Base-by-base conservation (phyloP, 2,329 filamentous ascomycete genomes). In the Pleurostoma richardsiae region DNA sequence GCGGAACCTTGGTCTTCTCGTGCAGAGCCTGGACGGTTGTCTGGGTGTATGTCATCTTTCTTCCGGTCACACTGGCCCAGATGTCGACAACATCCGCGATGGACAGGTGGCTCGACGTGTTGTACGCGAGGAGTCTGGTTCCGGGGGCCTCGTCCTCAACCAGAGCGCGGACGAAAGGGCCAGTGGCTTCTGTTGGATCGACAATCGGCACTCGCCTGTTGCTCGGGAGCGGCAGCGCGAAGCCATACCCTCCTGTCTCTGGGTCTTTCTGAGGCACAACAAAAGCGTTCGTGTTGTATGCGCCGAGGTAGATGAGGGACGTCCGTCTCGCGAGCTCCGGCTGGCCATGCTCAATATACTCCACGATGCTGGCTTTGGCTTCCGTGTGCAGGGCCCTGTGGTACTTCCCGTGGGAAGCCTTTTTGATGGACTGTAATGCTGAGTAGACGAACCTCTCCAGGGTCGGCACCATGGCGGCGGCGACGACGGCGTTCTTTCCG, bases 101-200 rank as follows among this genome's bases (percentile, higher is more conserved):
- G 0, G 55, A 64, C 10, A 69, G 41, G 40, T 65, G 60, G 40
- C 60, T 64, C 8, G 8, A 8, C 33, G 8, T 36, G 41, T 74
- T 66, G 46, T 71, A 74, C 1, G 71, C 74, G 1, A 74, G 52
- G 2, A 77, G 55, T 27, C 67, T 72, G 2, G 59, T 68, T 0
- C 66, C 63, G 0, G 64, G 50, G 0, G 54, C 55, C 42, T 73
- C 68, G 27, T 65, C 57, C 29, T 70, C 62, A 4, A 76, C 39
- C 26, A 77, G 56, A 0, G 68, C 66, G 8, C 56, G 59, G 2
- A 76, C 71, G 36, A 74, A 75, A 0, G 58, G 55, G 0, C 73
- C 74, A 0, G 69, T 70, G 3, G 69, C 69, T 2, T 53, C 50
- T 1, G 50, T 50, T 0, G 65, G 55, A 42, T 70, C 62, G 42